Conservation (phyloP, 2,329 filamentous ascomycete genomes). For the Amphichorda felina region DNA sequence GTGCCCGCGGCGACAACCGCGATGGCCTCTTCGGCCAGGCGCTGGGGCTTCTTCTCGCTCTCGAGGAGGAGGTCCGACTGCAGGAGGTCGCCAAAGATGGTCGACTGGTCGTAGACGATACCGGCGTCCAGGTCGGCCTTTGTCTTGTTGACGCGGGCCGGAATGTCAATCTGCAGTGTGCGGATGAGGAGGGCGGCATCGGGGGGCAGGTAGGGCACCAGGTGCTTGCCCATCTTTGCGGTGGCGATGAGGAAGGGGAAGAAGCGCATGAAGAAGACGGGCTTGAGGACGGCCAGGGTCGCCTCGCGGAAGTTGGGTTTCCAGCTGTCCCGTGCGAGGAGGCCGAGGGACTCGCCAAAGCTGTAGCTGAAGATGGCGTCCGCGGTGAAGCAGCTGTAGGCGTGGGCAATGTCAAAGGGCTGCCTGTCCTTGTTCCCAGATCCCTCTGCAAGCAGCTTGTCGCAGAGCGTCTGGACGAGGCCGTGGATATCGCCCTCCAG, state of each 20-base stretch:
- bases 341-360: conserved; percentile 23
- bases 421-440: conserved; percentile 1
- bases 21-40: conserved; percentile 21
- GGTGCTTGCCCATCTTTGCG: conserved; percentile 4
- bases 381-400: conserved; percentile 25
- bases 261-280: conserved; percentile 14
- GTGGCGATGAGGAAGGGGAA: conserved; percentile 5
- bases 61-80: conserved; percentile 20
- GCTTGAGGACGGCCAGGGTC: conserved; percentile 13
- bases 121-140: conserved; percentile 5
- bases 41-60: conserved; percentile 18
- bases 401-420: conserved; percentile 6
- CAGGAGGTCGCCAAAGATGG: conserved; percentile 8
- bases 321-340: conserved; percentile 19
- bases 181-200: conserved; percentile 6
- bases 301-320: conserved; percentile 21
- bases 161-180: conserved; percentile 7
- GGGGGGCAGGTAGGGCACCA: conserved; percentile 5
- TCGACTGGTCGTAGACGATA: conserved; percentile 4
- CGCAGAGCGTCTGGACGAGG: conserved; percentile 13
- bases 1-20: conserved; percentile 21
- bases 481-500: conserved; percentile 16
- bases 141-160: conserved; percentile 3
- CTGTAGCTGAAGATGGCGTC: conserved; percentile 24
- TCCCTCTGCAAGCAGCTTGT: conserved; percentile 11